Evolutionary conservation across 2,329 filamentous ascomycete species (phyloP), one percentile per base, ranked within the genome.

Genomic region (Hymenoscyphus albidus): DNA sequence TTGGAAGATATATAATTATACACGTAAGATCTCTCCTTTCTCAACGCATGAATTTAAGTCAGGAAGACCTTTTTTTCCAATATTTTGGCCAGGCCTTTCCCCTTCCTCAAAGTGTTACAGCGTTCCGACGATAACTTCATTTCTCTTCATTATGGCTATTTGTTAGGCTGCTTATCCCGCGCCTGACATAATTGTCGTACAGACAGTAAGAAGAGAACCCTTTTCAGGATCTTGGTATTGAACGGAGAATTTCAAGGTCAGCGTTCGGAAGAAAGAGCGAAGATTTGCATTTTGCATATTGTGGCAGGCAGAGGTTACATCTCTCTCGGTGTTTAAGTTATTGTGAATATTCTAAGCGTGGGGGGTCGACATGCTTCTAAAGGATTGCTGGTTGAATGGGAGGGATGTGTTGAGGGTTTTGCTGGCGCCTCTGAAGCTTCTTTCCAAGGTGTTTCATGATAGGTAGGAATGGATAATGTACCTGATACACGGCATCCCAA

Each of bases 201-300:
- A 22, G 3, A 12, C 18, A 12, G 18, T 54, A 13, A 18, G 22
- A 54, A 54, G 12, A 54, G 18, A 54, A 27, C 13, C 18, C 48
- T 27, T 6, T 58, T 58, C 32, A 39, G 31, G 55, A 39, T 39
- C 55, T 58, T 58, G 35, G 55, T 58, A 58, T 58, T 58, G 58
- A 35, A 39, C 16, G 22, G 58, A 48, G 18, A 51, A 27, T 48
- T 42, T 18, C 12, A 18, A 35, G 39, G 16, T 48, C 27, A 42
- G 16, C 22, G 22, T 35, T 13, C 35, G 38, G 42, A n/a, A n/a
- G 39, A 51, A 32, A 51, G 42, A 27, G 48, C 18, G 18, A 54
- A 27, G 18, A 27, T 54, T 18, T 27, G 9, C 48, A 54, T 54
- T 13, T 54, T 51, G 18, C 48, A 54, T 54, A 12, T 35, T 5